These are phyloP conservation scores for Acanthamoeba culbertsoni DNA, from an alignment of 208 protist species.

Conservation along the genomic window DNA sequence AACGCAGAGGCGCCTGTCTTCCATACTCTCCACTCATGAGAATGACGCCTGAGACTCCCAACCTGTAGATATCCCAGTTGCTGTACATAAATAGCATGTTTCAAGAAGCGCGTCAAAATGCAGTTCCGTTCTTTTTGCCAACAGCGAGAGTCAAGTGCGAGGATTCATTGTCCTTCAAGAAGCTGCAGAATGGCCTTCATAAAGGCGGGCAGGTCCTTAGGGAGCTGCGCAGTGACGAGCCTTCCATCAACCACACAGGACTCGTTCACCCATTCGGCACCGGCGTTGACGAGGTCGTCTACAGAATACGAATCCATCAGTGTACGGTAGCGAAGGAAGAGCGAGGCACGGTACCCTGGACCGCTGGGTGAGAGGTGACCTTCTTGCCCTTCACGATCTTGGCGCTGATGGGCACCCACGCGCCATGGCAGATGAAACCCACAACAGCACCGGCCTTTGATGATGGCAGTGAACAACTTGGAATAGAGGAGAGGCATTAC, in stretches of 20 bases:
- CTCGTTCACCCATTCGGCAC: conserved; percentile 63
- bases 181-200: conserved; percentile 61
- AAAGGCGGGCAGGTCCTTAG: conserved; percentile 62
- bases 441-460: conserved; percentile 61
- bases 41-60: too few species aligned
- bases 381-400: conserved; percentile 60
- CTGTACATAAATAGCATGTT: too few species aligned
- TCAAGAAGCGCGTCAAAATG: too few species aligned
- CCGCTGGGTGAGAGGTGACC: conserved; percentile 45
- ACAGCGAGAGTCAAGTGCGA: too few species aligned
- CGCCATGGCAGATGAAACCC: conserved; percentile 68
- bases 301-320: neutral
- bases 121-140: too few species aligned
- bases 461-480: neutral
- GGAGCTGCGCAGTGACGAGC: conserved; percentile 58
- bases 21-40: neutral
- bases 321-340: neutral
- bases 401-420: conserved; percentile 67
- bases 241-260: conserved; percentile 61
- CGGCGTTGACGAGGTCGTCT: conserved; percentile 58
- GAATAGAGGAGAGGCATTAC: neutral
- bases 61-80: too few species aligned
- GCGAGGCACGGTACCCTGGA: neutral
- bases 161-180: too few species aligned
- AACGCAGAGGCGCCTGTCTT: neutral